Conservation (phyloP, 2,329 filamentous ascomycete species). For the Emericellopsis cladophorae region DNA sequence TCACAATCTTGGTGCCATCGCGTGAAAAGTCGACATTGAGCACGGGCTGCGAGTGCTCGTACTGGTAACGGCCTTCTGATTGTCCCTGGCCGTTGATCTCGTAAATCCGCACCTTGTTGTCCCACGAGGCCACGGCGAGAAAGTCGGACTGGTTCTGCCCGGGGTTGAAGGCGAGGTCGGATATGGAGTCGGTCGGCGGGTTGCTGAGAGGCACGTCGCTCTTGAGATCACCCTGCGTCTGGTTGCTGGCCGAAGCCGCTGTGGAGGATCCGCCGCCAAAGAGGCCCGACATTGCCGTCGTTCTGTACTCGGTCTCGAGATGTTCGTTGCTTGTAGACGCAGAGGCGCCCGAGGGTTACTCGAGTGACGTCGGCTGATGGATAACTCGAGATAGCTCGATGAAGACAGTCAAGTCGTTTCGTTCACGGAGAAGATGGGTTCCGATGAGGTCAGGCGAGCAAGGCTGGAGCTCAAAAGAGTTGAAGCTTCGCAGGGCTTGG, state of each 20-base stretch:
- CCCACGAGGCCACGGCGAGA: constrained; percentile 86
- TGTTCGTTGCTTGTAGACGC: not conserved
- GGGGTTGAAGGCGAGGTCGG: constrained; percentile 74
- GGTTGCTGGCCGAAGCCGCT: constrained; percentile 40
- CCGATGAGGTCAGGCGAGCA: not conserved
- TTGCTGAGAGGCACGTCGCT: constrained; percentile 71
- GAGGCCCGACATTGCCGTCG: constrained; percentile 45
- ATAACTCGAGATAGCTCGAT: not conserved
- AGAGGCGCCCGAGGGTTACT: not conserved
- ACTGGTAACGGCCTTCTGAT: constrained; percentile 73
- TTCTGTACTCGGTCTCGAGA: too few species aligned
- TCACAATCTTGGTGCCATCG: constrained; percentile 81
- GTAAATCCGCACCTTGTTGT: constrained; percentile 96
- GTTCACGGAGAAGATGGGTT: not conserved
- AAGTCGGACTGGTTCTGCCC: constrained; percentile 49
- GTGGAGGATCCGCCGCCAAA: constrained; percentile 43
- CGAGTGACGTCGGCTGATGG: not conserved
- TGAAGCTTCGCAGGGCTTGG: not conserved
- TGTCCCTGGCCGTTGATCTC: constrained; percentile 69
- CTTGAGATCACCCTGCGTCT: constrained; percentile 80
- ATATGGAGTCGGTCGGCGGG: constrained; percentile 80
- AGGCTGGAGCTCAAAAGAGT: not conserved
- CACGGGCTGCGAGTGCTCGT: constrained; percentile 77
- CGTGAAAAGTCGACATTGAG: constrained; percentile 79
- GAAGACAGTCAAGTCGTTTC: not conserved